Percentiles rank a stretch among this genome's conserved stretches.
These are phyloP conservation scores for Groenewaldozyma tartarivorans DNA, from an alignment of 805 yeast genomes.

Conservation along the genomic window DNA sequence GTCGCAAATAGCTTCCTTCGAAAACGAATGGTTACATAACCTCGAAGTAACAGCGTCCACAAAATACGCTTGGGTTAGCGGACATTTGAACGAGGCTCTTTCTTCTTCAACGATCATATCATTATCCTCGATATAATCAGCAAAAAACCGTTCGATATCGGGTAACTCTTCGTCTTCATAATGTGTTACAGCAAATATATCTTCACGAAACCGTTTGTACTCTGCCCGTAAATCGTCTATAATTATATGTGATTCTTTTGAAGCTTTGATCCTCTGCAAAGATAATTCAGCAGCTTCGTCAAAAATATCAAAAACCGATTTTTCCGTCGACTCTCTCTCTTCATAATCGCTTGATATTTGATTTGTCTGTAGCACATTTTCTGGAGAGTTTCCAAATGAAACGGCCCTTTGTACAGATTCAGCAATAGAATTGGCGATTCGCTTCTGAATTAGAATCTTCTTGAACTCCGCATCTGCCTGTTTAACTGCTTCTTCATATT, in stretches of 20 bases:
- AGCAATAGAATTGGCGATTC: background rate
- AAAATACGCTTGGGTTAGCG: constrained; percentile 19
- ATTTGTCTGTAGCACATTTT: background rate
- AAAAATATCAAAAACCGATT: background rate
- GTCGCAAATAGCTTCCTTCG: constrained; percentile 20
- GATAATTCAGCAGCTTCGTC: too few species aligned
- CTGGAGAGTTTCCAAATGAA: background rate
- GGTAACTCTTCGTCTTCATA: constrained; percentile 17
- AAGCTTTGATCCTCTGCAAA: background rate
- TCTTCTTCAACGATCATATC: constrained; percentile 22
- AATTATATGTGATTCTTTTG: background rate
- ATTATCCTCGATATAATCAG: constrained; percentile 21
- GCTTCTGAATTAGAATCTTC: background rate
- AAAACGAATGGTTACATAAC: constrained; percentile 23
- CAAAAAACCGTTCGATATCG: constrained; percentile 8
- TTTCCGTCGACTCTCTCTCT: background rate
- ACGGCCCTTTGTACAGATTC: background rate
- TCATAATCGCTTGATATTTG: background rate
- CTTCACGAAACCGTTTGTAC: constrained; percentile 10
- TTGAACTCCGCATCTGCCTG: background rate
- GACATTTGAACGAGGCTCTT: constrained; percentile 22
- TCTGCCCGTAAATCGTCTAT: background rate
- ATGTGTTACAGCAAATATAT: constrained; percentile 11
- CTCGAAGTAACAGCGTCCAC: constrained; percentile 24
- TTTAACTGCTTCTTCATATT: background rate